A percentile compares a stretch with the other conserved stretches of the same genome.
phyloP scores from a whole-genome alignment of 805 yeast species.

The Wickerhamiella musiphila region DNA sequence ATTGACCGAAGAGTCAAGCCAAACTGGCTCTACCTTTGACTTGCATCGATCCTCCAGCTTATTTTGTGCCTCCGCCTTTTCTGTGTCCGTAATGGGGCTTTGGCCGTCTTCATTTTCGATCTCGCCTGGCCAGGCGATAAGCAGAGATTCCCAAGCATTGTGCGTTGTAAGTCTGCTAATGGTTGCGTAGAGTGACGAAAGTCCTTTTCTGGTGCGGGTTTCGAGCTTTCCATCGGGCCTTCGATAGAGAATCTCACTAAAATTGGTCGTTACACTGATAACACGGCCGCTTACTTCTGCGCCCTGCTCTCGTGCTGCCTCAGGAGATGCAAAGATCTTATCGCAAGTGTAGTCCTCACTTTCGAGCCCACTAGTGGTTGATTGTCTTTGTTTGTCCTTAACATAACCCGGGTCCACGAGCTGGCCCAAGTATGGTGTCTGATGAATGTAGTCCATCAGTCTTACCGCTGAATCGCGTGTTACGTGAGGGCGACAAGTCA shows the following conservation, averaged over 20 bases:
- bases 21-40: conserved; percentile 37
- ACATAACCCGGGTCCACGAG: conserved; percentile 10
- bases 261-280: conserved; percentile 45
- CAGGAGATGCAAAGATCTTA: conserved; percentile 10
- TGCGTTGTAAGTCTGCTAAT: conserved; percentile 24
- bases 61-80: conserved; percentile 31
- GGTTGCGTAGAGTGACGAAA: conserved; percentile 68
- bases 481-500: too few relatives aligned
- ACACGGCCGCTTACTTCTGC: conserved; percentile 42
- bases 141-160: conserved; percentile 71
- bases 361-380: not conserved
- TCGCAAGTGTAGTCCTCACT: conserved; percentile 3
- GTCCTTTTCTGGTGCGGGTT: conserved; percentile 47
- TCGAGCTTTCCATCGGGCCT: conserved; percentile 27
- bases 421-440: conserved; percentile 15
- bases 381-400: not conserved
- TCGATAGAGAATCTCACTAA: conserved; percentile 21
- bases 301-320: conserved; percentile 10
- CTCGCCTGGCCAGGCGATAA: conserved; percentile 95
- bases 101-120: conserved; percentile 24
- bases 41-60: conserved; percentile 24
- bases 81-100: conserved; percentile 32
- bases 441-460: conserved; percentile 6
- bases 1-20: conserved; percentile 59
- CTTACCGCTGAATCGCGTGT: not conserved